Conservation (phyloP, 768 basidiomycete genomes). For the Leucocoprinus sp. region DNA sequence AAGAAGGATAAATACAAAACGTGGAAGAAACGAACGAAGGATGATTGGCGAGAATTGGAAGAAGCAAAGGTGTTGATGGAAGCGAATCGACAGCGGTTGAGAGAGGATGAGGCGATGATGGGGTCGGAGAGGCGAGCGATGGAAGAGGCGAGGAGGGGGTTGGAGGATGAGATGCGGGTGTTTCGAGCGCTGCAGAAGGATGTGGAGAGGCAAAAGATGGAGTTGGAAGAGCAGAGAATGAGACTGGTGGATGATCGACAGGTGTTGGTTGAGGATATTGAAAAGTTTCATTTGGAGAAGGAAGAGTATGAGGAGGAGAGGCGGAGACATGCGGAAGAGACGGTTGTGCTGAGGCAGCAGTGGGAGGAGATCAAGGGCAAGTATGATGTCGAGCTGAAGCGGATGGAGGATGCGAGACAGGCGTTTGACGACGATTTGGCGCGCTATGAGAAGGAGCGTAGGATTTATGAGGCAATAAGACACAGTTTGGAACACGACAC, state of each 20-base stretch:
- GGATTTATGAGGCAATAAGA: constrained; percentile 9
- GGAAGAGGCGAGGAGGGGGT: neutral
- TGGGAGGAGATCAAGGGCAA: constrained; percentile 8
- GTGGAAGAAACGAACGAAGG: constrained; percentile 10
- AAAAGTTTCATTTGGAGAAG: constrained; percentile 2
- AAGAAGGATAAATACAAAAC: constrained; percentile 11
- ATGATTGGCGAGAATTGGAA: constrained; percentile 11
- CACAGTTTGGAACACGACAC: constrained; percentile 6
- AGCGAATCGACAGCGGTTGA: constrained; percentile 9
- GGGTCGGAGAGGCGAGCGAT: constrained; percentile 2
- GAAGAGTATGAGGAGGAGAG: constrained; percentile 8
- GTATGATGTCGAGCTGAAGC: constrained; percentile 2
- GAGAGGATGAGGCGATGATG: constrained; percentile 7
- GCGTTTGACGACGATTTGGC: constrained; percentile 6
- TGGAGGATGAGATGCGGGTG: constrained; percentile 1
- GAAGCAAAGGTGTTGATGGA: constrained; percentile 10
- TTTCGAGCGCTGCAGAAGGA: constrained; percentile 5
- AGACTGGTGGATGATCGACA: constrained; percentile 5
- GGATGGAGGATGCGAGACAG: constrained; percentile 1
- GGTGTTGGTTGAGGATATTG: constrained; percentile 1
- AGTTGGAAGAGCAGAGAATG: constrained; percentile 8
- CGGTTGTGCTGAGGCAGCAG: constrained; percentile 4
- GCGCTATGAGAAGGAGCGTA: constrained; percentile 7
- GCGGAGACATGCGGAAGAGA: constrained; percentile 9
- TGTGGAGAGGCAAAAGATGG: constrained; percentile 1